Base-by-base conservation (phyloP, 169 alveolate genomes). In the Condylostoma magnum region DNA sequence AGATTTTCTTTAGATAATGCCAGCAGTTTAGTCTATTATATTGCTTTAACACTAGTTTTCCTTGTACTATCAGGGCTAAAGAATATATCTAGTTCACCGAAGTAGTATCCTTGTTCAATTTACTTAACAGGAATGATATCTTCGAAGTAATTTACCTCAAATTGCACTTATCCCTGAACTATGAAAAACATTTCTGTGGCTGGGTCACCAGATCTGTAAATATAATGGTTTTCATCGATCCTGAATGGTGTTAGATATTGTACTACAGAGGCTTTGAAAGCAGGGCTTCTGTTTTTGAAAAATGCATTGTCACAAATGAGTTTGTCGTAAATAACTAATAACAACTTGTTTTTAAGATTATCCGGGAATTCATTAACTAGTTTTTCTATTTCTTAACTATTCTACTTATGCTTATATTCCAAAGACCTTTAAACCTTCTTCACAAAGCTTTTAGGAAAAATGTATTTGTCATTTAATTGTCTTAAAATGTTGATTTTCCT, bases 71-170 rank as follows among this genome's bases (percentile, higher is more conserved):
- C 57, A 43, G 38, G 58, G 15, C 31, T 20, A 2, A 63, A 46
- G 10, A 63, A 33, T 20, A 63, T 28, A 33, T 63, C 73, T n/a
- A 46, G 20, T 44, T 67, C 76, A 18, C 76, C 76, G 50, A 67
- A 67, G 31, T 48, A 50, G 28, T 67, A 67, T 22, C 53, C 53
- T 67, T 50, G 52, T n/a, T 3, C 22, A n/a, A 67, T 12, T 10
- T 25, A 15, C 27, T 28, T n/a, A 67, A 18, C 46, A 31, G 76
- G 76, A 48, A 67, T 48, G 8, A n/a, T 44, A 4, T 63, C 20
- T 4, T 41, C 38, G 12, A 20, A 22, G 6, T 25, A n/a, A 41
- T 15, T n/a, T 12, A 12, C 31, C 30, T 27, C 58, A 38, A 63
- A 38, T 25, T 15, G 44, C 4, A 43, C 57, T 3, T 25, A 34